A percentile compares a stretch with the other conserved stretches of the same genome.
Evolutionary conservation across 2,329 filamentous ascomycete genomes (phyloP).

Genomic region (Diplodia scrobiculata): DNA sequence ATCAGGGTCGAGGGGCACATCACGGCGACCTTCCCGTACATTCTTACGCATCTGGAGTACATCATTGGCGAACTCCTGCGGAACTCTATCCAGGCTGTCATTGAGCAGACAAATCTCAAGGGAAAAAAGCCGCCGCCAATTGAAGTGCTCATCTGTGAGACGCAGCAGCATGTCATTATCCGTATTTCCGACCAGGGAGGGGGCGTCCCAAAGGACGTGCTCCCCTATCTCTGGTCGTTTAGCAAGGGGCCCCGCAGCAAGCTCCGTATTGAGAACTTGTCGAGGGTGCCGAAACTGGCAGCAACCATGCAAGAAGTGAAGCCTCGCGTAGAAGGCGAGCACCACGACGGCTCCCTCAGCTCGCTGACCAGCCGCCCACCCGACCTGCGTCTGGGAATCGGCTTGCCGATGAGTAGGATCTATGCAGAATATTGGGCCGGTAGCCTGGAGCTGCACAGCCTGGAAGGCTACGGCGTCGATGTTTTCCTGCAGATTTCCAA

Average conservation of each 20-base stretch:
- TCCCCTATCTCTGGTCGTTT: conserved; percentile 95
- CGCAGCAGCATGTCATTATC: conserved; percentile 92
- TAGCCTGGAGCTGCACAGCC: conserved; percentile 81
- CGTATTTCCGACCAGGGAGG: conserved; percentile 94
- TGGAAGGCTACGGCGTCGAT: conserved; percentile 95
- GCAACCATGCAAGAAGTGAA: conserved; percentile 86
- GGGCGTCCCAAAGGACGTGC: conserved; percentile 79
- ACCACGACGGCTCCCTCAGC: conserved; percentile 66
- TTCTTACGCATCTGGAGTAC: conserved; percentile 93
- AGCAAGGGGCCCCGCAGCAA: conserved; percentile 83
- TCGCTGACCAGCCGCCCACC: conserved; percentile 81
- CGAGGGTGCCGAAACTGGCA: conserved; percentile 84
- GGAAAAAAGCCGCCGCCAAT: conserved; percentile 71
- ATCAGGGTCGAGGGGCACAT: conserved; percentile 83
- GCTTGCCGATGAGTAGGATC: conserved; percentile 86
- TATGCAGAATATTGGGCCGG: conserved; percentile 99
- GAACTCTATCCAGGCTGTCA: conserved; percentile 90
- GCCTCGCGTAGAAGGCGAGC: conserved; percentile 29
- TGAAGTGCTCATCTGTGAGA: conserved; percentile 91
- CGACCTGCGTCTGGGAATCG: conserved; percentile 86
- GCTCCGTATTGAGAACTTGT: conserved; percentile 78
- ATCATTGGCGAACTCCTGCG: conserved; percentile 93
- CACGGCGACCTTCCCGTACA: conserved; percentile 91
- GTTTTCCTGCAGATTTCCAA: conserved; percentile 95
- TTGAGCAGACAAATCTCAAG: conserved; percentile 66